phyloP scores from a whole-genome alignment of 2,329 filamentous ascomycete species.

The Arthroderma sp. region DNA sequence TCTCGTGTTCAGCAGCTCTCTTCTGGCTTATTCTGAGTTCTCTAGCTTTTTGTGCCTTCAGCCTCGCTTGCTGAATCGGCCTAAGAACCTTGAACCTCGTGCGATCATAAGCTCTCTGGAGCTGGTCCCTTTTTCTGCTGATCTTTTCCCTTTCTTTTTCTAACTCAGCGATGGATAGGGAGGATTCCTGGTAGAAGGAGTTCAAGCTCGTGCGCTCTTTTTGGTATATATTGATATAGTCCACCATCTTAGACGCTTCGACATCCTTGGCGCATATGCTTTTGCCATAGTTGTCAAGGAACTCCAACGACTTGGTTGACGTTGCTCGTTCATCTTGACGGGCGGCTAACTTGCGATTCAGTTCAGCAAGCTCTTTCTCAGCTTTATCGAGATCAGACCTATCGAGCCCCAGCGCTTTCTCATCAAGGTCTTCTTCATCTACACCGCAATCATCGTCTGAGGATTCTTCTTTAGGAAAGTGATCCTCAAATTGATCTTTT shows the following conservation, averaged over 20 bases:
- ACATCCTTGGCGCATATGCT: conserved; percentile 18
- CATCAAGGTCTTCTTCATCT: conserved; percentile 16
- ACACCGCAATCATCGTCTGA: conserved; percentile 18
- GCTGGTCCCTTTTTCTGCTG: conserved; percentile 14
- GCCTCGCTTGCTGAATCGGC: conserved; percentile 16
- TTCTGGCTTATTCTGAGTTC: conserved; percentile 21
- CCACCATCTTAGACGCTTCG: conserved; percentile 19
- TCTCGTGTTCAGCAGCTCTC: conserved; percentile 18
- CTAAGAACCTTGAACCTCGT: conserved; percentile 14
- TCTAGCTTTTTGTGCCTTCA: conserved; percentile 15
- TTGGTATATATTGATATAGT: conserved; percentile 24
- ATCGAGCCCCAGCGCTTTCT: conserved; percentile 9
- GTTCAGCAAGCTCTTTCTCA: conserved; percentile 19
- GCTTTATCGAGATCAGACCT: conserved; percentile 11
- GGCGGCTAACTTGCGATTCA: conserved; percentile 20
- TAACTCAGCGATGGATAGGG: conserved; percentile 14
- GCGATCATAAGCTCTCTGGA: conserved; percentile 9
- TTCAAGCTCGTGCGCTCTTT: conserved; percentile 18
- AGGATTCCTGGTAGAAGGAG: conserved; percentile 13
- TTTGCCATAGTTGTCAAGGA: conserved; percentile 25
- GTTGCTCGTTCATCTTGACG: conserved; percentile 17
- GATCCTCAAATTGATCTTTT: conserved; percentile 40
- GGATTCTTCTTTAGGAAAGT: conserved; percentile 29
- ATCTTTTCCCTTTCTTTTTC: conserved; percentile 16
- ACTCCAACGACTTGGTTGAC: conserved; percentile 13